Evolutionary conservation across 176 grass and related monocot genomes (phyloP).

Genomic region (Zoysia pacifica): DNA sequence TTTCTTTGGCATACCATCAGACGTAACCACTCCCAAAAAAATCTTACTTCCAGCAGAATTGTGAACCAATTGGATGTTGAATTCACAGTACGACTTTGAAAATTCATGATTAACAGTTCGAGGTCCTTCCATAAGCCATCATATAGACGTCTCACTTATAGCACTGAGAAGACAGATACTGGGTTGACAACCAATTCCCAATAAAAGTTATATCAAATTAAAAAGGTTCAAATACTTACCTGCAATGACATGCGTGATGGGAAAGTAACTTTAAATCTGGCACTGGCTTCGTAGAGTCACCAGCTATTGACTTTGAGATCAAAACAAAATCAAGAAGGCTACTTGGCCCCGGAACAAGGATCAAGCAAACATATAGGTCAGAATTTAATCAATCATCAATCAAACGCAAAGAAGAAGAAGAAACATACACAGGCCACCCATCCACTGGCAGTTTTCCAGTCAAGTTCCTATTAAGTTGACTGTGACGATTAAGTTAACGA

Average conservation of each 20-base stretch:
- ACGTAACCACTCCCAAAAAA: conserved; percentile 58
- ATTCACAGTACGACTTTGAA: conserved; percentile 69
- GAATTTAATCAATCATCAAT: conserved; percentile 14
- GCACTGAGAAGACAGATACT: conserved; percentile 59
- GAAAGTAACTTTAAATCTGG: conserved; percentile 49
- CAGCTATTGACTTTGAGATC: conserved; percentile 59
- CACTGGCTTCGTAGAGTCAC: conserved; percentile 47
- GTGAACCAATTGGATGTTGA: conserved; percentile 64
- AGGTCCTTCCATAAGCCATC: conserved; percentile 85
- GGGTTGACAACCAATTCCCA: conserved; percentile 13
- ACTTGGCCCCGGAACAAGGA: conserved; percentile 55
- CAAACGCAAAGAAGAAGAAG: not conserved
- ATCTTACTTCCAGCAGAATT: conserved; percentile 52
- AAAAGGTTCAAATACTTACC: conserved; percentile 62
- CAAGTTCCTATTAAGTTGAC: not conserved
- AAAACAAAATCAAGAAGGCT: conserved; percentile 92
- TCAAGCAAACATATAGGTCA: conserved; percentile 25
- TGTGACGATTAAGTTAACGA: conserved; percentile 1
- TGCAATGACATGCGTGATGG: conserved; percentile 85
- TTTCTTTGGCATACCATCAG: conserved; percentile 51
- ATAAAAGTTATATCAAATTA: not conserved
- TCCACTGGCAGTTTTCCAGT: conserved; percentile 2
- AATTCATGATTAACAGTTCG: conserved; percentile 78
- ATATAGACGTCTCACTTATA: conserved; percentile 55
- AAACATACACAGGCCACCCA: not conserved